Conservation (phyloP, 208 protist genomes). For the Entamoeba dispar region DNA sequence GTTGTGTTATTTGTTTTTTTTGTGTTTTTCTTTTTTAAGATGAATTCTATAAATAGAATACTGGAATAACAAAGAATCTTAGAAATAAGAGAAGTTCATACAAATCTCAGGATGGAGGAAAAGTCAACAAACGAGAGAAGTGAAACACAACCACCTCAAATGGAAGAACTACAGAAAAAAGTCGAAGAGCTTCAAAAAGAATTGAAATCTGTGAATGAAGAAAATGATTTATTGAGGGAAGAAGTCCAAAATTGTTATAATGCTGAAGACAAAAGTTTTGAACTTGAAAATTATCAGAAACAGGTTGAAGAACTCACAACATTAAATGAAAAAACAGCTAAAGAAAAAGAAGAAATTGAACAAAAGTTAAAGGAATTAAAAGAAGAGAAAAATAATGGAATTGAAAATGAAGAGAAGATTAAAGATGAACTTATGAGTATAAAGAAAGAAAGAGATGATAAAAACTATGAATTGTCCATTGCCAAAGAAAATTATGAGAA, state of each 20-base stretch:
- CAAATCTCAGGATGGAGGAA: no score
- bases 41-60: no score
- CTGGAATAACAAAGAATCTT: no score
- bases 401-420: not conserved
- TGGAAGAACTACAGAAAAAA: not conserved
- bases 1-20: no score
- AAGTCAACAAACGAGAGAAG: no score
- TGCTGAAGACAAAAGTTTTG: not conserved
- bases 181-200: not conserved
- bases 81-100: no score
- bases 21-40: no score
- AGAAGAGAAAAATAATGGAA: not conserved
- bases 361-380: not conserved
- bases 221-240: not conserved
- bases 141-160: no score
- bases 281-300: not conserved
- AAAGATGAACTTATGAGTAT: not conserved
- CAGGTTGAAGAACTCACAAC: not conserved
- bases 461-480: not conserved
- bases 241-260: not conserved
- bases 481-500: not conserved
- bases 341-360: not conserved
- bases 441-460: not conserved
- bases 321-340: not conserved
- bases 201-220: not conserved